phyloP scores from a whole-genome alignment of 2,329 filamentous ascomycete genomes.

The Colletotrichum australisinense region DNA sequence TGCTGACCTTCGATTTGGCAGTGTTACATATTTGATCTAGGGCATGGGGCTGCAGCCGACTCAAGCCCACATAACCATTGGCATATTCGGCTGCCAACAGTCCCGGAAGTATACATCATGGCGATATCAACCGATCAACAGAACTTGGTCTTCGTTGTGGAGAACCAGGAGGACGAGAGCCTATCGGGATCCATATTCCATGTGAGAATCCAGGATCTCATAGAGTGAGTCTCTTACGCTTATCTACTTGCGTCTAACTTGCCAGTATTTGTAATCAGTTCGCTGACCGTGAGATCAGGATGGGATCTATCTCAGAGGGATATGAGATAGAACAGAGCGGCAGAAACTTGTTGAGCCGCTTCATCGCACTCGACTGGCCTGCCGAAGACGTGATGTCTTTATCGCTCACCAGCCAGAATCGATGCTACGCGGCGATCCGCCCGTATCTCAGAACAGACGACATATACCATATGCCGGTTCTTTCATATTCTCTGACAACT shows the following conservation, averaged over 20 bases:
- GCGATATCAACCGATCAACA: not conserved
- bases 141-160: not conserved
- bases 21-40: not conserved
- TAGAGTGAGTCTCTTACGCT: not conserved
- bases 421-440: not conserved
- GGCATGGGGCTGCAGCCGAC: not conserved
- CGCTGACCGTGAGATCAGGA: not conserved
- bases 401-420: not conserved
- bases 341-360: not conserved
- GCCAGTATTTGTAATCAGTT: not conserved
- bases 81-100: not conserved
- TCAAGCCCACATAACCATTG: not conserved
- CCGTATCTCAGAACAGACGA: not conserved
- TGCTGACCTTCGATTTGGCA: not conserved
- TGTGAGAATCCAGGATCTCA: not conserved
- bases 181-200: not conserved
- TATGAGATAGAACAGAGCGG: not conserved
- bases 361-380: not conserved
- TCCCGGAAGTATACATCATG: not conserved
- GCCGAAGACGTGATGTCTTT: not conserved
- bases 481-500: not conserved
- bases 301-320: not conserved
- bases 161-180: not conserved
- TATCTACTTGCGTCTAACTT: not conserved
- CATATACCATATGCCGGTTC: not conserved